phyloP scores from a whole-genome alignment of 352 stramenopile species.

The Phytophthora fragariae region DNA sequence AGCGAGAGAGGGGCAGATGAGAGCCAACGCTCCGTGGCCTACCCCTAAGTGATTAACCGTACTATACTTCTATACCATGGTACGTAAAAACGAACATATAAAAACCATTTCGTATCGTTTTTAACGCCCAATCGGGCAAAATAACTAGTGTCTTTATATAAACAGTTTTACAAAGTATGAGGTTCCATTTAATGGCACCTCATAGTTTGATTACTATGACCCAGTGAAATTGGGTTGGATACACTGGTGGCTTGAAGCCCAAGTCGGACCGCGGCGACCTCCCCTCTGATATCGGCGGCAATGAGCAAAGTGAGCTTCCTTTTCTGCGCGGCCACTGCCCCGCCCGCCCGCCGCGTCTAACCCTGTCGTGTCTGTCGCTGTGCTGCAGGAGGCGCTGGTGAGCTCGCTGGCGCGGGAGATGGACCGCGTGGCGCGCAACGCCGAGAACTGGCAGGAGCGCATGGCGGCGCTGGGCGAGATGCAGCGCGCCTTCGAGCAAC shows the following conservation, averaged over 20 bases:
- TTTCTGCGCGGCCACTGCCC: neutral
- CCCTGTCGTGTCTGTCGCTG: neutral
- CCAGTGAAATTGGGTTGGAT: neutral
- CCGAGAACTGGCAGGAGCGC: conserved; percentile 86
- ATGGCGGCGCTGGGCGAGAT: conserved; percentile 71
- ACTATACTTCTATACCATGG: too few relatives aligned
- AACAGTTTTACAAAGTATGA: too few relatives aligned
- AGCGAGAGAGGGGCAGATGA: too few relatives aligned
- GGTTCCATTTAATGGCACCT: too few relatives aligned
- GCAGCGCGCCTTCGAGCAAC: conserved; percentile 67
- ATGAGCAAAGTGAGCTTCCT: neutral
- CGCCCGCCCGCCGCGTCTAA: neutral
- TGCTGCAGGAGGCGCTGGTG: neutral
- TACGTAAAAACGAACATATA: too few relatives aligned
- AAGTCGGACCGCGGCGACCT: neutral
- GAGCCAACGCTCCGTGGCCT: too few relatives aligned
- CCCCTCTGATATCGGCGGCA: neutral
- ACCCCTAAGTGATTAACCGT: too few relatives aligned
- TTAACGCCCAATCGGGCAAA: too few relatives aligned
- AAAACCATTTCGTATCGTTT: too few relatives aligned
- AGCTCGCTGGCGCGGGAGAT: conserved; percentile 56
- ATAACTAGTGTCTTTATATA: too few relatives aligned
- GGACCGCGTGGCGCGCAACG: conserved; percentile 79
- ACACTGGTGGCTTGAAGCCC: neutral
- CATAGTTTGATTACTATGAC: too few relatives aligned